Evolutionary conservation across 495 filamentous ascomycete species (phyloP).

Genomic region (Niebla homalea): DNA sequence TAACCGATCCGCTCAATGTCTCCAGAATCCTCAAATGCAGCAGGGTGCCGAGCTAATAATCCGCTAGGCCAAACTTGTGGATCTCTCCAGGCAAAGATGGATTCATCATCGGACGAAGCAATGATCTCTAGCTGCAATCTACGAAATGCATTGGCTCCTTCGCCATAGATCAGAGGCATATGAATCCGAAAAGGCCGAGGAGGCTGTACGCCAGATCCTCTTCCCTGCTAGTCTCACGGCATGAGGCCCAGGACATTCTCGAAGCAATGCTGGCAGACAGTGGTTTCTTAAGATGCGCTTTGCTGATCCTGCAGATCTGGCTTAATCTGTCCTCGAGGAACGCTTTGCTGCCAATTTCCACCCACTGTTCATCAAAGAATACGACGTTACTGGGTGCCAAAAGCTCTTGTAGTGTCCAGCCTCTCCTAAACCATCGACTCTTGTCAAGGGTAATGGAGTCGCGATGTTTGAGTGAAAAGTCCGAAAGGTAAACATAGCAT

Average conservation of each 20-base stretch:
- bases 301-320: conserved; percentile 18
- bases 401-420: conserved; percentile 32
- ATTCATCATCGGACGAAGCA: conserved; percentile 11
- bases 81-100: conserved; percentile 17
- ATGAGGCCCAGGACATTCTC: conserved; percentile 21
- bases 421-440: conserved; percentile 26
- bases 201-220: conserved; percentile 26
- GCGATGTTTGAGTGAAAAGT: conserved; percentile 4
- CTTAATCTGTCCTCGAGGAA: not conserved
- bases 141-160: conserved; percentile 20
- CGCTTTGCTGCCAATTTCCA: conserved; percentile 15
- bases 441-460: not conserved
- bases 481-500: conserved; percentile 20
- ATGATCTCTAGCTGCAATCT: conserved; percentile 23
- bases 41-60: not conserved
- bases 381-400: conserved; percentile 18
- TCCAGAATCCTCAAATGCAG: not conserved
- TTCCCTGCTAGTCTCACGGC: conserved; percentile 15
- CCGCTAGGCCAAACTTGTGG: not conserved
- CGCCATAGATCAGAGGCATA: conserved; percentile 25
- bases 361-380: conserved; percentile 23
- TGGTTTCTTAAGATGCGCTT: not conserved
- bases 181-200: conserved; percentile 23
- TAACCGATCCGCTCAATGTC: not conserved
- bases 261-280: conserved; percentile 11